phyloP scores from a whole-genome alignment of 768 basidiomycete species.

The Leccinum aurantiacum region DNA sequence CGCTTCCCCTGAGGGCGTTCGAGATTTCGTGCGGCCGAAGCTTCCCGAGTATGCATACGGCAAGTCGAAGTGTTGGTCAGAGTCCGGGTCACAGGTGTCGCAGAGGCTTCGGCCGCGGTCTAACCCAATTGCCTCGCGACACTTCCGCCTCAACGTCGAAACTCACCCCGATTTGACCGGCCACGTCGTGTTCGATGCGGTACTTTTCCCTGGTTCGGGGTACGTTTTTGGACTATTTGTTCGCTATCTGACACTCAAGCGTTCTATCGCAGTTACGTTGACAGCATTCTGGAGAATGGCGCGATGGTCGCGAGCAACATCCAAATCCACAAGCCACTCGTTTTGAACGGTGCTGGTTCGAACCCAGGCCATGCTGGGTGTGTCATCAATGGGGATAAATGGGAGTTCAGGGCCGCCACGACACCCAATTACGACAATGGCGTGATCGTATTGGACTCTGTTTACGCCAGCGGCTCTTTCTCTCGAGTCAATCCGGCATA shows the following conservation, averaged over 20 bases:
- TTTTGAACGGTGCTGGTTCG: constrained; percentile 19
- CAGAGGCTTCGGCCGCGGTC: constrained; percentile 27
- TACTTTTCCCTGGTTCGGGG: constrained; percentile 46
- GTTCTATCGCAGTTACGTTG: constrained; percentile 19
- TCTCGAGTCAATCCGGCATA: constrained; percentile 28
- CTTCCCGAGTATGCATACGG: constrained; percentile 34
- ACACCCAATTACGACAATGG: constrained; percentile 24
- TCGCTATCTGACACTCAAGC: constrained; percentile 1
- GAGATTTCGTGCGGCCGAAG: constrained; percentile 24
- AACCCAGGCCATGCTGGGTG: constrained; percentile 27
- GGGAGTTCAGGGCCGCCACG: constrained; percentile 32
- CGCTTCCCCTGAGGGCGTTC: constrained; percentile 19
- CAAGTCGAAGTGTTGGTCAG: constrained; percentile 27
- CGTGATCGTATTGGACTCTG: constrained; percentile 28
- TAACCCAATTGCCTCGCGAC: constrained; percentile 37
- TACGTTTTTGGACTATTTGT: constrained; percentile 27
- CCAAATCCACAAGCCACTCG: constrained; percentile 31
- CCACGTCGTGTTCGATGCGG: constrained; percentile 45
- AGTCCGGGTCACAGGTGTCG: constrained; percentile 27
- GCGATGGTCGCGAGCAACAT: constrained; percentile 31
- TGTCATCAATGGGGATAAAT: constrained; percentile 27
- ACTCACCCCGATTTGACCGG: constrained; percentile 40
- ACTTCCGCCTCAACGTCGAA: constrained; percentile 37
- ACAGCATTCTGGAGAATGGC: constrained; percentile 35
- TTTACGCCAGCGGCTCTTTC: constrained; percentile 31